Conservation (phyloP, 495 filamentous ascomycete genomes). For the Hyaloscypha variabilis region DNA sequence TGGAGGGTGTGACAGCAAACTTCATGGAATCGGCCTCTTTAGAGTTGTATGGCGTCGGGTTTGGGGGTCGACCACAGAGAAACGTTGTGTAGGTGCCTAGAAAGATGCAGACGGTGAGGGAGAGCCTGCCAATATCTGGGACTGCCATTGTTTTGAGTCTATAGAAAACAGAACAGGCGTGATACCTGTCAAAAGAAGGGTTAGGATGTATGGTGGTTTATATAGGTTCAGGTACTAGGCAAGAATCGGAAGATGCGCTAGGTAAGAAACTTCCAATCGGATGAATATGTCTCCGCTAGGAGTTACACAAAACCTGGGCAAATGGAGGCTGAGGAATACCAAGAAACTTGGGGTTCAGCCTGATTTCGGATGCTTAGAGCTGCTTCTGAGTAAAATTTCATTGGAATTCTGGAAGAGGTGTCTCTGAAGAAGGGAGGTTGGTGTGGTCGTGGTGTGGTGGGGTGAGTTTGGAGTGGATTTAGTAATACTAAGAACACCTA, state of each 20-base stretch:
- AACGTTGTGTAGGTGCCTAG: constrained; percentile 14
- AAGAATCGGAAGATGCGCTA: neutral
- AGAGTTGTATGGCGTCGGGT: constrained; percentile 19
- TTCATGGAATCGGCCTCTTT: constrained; percentile 7
- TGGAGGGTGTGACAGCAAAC: constrained; percentile 1
- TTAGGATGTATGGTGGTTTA: neutral
- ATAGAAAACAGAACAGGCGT: too few relatives aligned
- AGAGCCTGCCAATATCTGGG: constrained; percentile 7
- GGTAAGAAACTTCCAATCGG: neutral
- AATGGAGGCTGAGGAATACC: too few relatives aligned
- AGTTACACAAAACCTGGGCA: too few relatives aligned
- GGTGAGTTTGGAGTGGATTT: too few relatives aligned
- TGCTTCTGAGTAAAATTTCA: too few relatives aligned
- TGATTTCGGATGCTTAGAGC: too few relatives aligned
- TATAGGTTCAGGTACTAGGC: neutral
- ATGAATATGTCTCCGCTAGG: neutral
- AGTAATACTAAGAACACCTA: too few relatives aligned
- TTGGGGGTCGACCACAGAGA: constrained; percentile 15
- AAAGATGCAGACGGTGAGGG: constrained; percentile 8
- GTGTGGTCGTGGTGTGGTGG: too few relatives aligned
- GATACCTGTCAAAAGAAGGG: neutral
- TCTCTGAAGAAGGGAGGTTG: too few relatives aligned
- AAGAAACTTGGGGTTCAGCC: too few relatives aligned
- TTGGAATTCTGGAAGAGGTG: too few relatives aligned
- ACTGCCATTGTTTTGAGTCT: neutral